phyloP scores from a whole-genome alignment of 306 rosid species.

The Cucurbita pepo region DNA sequence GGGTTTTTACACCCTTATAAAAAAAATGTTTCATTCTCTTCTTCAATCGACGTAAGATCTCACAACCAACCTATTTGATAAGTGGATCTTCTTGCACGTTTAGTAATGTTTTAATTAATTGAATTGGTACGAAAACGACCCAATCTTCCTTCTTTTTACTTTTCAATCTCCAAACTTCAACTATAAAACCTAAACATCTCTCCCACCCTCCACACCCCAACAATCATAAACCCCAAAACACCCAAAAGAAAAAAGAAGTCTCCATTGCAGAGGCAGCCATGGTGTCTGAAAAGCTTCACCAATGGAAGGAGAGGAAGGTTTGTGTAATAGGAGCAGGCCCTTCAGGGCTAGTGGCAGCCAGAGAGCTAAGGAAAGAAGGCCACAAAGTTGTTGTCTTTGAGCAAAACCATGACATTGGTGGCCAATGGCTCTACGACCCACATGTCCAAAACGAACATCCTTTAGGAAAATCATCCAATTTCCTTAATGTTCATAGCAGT shows the following conservation, averaged over 20 bases:
- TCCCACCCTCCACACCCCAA: neutral
- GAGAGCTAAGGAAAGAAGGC: slow-evolving; percentile 79
- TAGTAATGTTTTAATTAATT: no score
- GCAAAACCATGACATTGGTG: slow-evolving; percentile 80
- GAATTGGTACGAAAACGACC: no score
- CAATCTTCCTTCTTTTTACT: neutral
- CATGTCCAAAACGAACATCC: slow-evolving; percentile 50
- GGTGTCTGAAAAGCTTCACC: slow-evolving; percentile 32
- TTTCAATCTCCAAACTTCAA: neutral
- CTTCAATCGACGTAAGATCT: no score
- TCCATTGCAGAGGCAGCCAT: slow-evolving; percentile 6
- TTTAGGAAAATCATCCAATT: slow-evolving; percentile 32
- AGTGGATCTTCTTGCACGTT: no score
- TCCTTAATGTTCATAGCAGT: slow-evolving; percentile 55
- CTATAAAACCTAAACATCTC: neutral
- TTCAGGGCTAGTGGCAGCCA: slow-evolving; percentile 68
- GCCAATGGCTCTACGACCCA: slow-evolving; percentile 82
- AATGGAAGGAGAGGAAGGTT: slow-evolving; percentile 28
- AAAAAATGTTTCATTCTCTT: no score
- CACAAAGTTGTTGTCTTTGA: slow-evolving; percentile 52
- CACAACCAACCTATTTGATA: no score
- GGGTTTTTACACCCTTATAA: no score
- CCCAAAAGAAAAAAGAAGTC: no score
- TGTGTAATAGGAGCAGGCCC: slow-evolving; percentile 94
- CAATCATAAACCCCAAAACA: neutral